Conservation (phyloP, 306 rosid genomes). For the Aeschynomene evenia region DNA sequence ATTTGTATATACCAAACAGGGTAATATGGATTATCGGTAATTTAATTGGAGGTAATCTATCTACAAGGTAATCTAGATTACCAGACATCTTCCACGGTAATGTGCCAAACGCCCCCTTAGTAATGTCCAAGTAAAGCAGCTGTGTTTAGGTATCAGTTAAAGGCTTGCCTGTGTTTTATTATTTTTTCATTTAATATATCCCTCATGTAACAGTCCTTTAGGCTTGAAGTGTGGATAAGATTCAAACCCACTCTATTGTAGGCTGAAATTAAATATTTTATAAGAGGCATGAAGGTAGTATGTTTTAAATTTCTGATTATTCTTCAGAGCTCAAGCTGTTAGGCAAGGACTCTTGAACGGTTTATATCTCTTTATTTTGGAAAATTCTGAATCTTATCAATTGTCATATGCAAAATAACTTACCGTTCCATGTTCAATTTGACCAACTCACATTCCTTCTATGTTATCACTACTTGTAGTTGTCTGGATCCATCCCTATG, state of each 20-base stretch:
- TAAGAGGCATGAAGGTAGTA: background rate
- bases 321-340: background rate
- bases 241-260: background rate
- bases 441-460: background rate
- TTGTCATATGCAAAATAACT: background rate
- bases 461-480: background rate
- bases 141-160: background rate
- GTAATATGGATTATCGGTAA: too few species aligned
- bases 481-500: constrained; percentile 6
- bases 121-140: constrained; percentile 4
- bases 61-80: too few species aligned
- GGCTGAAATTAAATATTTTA: background rate
- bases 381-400: background rate
- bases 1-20: too few species aligned
- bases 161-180: background rate
- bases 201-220: constrained; percentile 9
- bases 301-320: background rate
- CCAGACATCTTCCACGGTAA: too few species aligned
- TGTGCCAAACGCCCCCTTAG: too few species aligned
- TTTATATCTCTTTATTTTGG: background rate
- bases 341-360: background rate
- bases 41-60: too few species aligned
- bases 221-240: background rate
- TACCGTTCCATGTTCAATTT: background rate
- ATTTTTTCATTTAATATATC: background rate